phyloP scores from a whole-genome alignment of 2,329 filamentous ascomycete genomes.

The Eurotiales sp. region DNA sequence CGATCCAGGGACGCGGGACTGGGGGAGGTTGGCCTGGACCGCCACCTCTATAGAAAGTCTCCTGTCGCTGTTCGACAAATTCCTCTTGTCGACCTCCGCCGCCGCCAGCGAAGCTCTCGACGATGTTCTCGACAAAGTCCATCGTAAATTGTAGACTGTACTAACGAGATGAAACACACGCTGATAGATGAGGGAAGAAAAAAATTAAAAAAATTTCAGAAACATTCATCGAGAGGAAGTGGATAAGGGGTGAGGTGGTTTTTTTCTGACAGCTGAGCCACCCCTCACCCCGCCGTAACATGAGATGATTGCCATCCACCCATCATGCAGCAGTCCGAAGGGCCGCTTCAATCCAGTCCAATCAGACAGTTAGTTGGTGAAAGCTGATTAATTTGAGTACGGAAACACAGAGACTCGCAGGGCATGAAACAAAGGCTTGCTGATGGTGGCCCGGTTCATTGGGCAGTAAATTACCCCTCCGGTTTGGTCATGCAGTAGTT shows the following conservation, averaged over 20 bases:
- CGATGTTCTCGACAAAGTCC: constrained; percentile 28
- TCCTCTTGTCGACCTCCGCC: constrained; percentile 17
- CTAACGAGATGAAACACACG: neutral
- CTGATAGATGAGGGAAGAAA: neutral
- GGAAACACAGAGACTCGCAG: neutral
- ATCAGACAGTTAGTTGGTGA: neutral
- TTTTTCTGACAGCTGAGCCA: neutral
- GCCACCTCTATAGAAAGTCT: constrained; percentile 13
- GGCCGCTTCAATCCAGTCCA: neutral
- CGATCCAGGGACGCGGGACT: constrained; percentile 41
- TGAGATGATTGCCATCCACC: neutral
- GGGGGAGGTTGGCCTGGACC: constrained; percentile 8
- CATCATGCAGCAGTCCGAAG: neutral
- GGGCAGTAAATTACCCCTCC: neutral
- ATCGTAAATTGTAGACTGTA: constrained; percentile 14
- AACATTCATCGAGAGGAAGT: too few relatives aligned
- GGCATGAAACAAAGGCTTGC: neutral
- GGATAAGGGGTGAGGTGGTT: too few relatives aligned
- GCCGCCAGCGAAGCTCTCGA: constrained; percentile 20
- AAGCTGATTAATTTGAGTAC: neutral
- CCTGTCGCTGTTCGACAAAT: constrained; percentile 17
- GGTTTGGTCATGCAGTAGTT: too few relatives aligned
- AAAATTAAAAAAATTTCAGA: neutral
- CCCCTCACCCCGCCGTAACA: neutral
- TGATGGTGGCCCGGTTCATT: neutral